A percentile compares a stretch with the other conserved stretches of the same genome.
These are phyloP conservation scores for Petrea volubilis DNA, from an alignment of 257 asterid genomes.

Conservation along the genomic window DNA sequence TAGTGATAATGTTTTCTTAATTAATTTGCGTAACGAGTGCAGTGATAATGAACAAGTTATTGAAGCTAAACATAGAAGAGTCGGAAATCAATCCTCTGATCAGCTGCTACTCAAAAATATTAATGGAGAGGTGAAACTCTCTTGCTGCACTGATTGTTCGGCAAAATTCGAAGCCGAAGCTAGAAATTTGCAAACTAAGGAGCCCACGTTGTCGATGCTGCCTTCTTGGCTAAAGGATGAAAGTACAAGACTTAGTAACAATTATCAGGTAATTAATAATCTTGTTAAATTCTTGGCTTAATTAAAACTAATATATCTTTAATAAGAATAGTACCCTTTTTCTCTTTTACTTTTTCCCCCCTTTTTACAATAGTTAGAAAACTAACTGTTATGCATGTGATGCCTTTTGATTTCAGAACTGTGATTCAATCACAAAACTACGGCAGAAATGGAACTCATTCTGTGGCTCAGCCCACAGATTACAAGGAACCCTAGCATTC, in stretches of 20 bases:
- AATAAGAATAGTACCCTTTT: neutral
- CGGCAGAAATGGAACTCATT: conserved; percentile 63
- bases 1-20: too few relatives aligned
- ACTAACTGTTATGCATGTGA: conserved; percentile 11
- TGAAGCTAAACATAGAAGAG: conserved; percentile 34
- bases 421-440: conserved; percentile 37
- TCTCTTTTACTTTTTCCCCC: neutral
- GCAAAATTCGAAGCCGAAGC: conserved; percentile 49
- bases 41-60: conserved; percentile 31
- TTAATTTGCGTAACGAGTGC: too few relatives aligned
- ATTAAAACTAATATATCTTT: neutral
- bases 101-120: too few relatives aligned
- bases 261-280: conserved; percentile 42
- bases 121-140: conserved; percentile 31
- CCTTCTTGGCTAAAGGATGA: conserved; percentile 85
- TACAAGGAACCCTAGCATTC: conserved; percentile 43
- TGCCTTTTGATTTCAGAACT: conserved; percentile 35
- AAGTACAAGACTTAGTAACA: conserved; percentile 37
- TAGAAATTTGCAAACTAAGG: conserved; percentile 26
- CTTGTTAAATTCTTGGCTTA: neutral
- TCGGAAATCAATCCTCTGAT: conserved; percentile 28
- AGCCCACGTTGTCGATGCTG: conserved; percentile 45
- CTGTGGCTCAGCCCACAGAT: conserved; percentile 50
- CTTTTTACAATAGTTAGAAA: neutral
- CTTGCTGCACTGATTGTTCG: conserved; percentile 51